Percentiles rank a stretch among this genome's conserved stretches.
These are phyloP conservation scores for Kodamaea derodonti DNA, from an alignment of 1,139 yeast genomes.

Conservation along the genomic window DNA sequence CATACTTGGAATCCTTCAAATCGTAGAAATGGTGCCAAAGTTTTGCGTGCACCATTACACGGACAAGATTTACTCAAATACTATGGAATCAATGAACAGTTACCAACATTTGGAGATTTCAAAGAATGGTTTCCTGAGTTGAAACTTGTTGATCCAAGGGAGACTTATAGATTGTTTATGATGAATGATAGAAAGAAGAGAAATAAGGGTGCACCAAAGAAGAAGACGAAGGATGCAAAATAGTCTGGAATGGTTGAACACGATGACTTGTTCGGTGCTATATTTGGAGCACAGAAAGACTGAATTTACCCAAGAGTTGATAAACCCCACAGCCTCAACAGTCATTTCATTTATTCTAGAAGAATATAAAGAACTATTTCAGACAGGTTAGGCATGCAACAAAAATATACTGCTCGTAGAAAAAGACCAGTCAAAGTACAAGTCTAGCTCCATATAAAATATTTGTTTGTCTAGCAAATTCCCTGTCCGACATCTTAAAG, in stretches of 20 bases:
- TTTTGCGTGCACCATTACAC: constrained; percentile 65
- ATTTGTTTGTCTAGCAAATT: no score
- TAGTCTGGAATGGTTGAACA: neutral
- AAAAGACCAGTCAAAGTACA: no score
- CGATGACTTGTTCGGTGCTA: no score
- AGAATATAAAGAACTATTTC: no score
- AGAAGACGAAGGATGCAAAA: constrained; percentile 33
- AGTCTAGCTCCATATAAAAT: no score
- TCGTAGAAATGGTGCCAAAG: constrained; percentile 72
- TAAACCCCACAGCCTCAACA: no score
- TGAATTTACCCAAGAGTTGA: no score
- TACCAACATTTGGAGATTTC: constrained; percentile 61
- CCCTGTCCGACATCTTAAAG: no score
- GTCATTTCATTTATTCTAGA: no score
- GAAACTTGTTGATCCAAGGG: constrained; percentile 67
- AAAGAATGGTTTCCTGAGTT: constrained; percentile 56
- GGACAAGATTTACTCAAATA: constrained; percentile 73
- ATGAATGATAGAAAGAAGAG: constrained; percentile 72
- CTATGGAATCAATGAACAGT: constrained; percentile 66
- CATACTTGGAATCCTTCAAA: constrained; percentile 56
- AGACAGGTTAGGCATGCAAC: no score
- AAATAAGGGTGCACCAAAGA: constrained; percentile 91
- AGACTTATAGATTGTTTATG: constrained; percentile 64
- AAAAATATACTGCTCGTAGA: no score
- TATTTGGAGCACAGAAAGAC: no score